Conservation (phyloP, 164 flowering plant species). For the Tetracentron sinense region DNA sequence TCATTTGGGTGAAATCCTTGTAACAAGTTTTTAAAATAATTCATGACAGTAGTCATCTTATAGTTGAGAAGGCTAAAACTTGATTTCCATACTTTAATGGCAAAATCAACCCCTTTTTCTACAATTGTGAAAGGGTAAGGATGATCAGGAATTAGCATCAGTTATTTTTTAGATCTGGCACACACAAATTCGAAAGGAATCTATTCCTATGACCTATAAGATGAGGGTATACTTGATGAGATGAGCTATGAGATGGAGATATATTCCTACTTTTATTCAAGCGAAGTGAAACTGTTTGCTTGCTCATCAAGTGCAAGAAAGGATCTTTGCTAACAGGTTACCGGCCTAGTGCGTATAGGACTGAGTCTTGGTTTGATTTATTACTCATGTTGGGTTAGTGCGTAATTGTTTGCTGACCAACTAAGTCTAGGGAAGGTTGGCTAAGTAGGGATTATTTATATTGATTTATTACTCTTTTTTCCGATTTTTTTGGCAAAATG, state of each 20-base stretch:
- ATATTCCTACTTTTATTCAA: not conserved
- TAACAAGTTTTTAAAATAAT: too few species aligned
- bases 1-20: too few species aligned
- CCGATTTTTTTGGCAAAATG: too few species aligned
- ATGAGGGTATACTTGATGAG: not conserved
- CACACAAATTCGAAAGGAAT: not conserved
- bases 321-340: not conserved
- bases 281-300: conserved; percentile 2
- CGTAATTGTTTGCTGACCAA: too few species aligned
- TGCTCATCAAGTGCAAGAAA: not conserved
- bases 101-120: conserved; percentile 1
- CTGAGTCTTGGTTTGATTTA: too few species aligned
- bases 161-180: not conserved
- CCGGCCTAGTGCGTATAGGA: too few species aligned
- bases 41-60: too few species aligned
- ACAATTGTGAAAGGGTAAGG: not conserved
- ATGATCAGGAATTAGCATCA: not conserved
- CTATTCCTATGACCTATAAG: not conserved
- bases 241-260: not conserved
- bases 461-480: too few species aligned
- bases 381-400: too few species aligned
- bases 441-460: too few species aligned
- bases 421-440: too few species aligned
- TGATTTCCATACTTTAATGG: conserved; percentile 1
- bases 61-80: too few species aligned